These are phyloP conservation scores for Primulina huaijiensis DNA, from an alignment of 257 asterid species.

Conservation along the genomic window DNA sequence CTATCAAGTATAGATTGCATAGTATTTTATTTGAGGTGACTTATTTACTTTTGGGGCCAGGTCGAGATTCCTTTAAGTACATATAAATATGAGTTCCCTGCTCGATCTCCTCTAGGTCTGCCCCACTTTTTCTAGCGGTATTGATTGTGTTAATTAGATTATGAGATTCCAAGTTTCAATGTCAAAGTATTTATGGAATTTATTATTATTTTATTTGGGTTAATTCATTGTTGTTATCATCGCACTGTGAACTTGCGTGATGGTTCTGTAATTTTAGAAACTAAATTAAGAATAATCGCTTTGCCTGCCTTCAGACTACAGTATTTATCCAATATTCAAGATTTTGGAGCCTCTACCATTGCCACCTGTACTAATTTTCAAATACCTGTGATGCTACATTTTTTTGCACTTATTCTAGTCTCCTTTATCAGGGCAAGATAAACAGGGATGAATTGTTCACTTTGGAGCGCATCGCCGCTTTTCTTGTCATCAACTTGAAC, in stretches of 20 bases:
- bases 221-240: conserved; percentile 13
- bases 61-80: background rate
- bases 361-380: background rate
- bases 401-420: conserved; percentile 9
- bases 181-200: background rate
- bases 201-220: background rate
- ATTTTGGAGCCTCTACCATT: background rate
- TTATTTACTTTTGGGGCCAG: too few species aligned
- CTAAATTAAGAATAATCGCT: background rate
- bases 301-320: background rate
- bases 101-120: background rate
- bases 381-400: background rate
- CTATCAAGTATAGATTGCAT: background rate
- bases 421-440: background rate
- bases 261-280: background rate
- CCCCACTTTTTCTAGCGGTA: background rate
- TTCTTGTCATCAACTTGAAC: background rate
- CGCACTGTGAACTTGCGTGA: background rate
- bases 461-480: background rate
- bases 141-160: background rate
- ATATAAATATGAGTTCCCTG: background rate
- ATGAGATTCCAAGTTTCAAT: conserved; percentile 14
- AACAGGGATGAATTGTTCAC: background rate
- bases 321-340: background rate
- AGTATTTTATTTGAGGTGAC: too few species aligned